Evolutionary conservation across 1,139 yeast genomes (phyloP), one percentile per base, ranked within the genome.

Genomic region (Kodamaea arcana): DNA sequence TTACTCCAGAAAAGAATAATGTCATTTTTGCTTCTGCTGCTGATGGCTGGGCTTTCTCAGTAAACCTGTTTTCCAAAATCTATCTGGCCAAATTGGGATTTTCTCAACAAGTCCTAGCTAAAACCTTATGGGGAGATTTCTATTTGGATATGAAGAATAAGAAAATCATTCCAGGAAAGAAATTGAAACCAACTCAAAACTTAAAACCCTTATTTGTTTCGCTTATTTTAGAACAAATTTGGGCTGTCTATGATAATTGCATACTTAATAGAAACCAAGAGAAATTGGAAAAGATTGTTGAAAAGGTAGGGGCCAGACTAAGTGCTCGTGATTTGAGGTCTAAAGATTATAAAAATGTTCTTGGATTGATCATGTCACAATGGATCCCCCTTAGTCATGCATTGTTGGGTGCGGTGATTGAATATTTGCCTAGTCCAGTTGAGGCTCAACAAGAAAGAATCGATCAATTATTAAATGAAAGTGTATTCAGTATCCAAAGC

Each of bases 21-120:
- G 97, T 94, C 5, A 80, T 94, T 1, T 92, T 94, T 64, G 90
- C 96, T 1, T 83, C 95, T 27, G 98, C 98, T 0, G 69, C 84
- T 16, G 98, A 92, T 59, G 97, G 97, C 4, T 94, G 98, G 98
- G 98, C 97, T 1, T 94, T 94, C 58, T 84, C 88, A 33, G 69
- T 94, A 26, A 78, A 85, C 39, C 95, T 94, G 41, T 84, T 92
- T 61, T 86, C 97, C 4, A 80, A 84, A 39, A 79, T 94, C 27
- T 87, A 87, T 53, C 94, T 83, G 61, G 77, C 79, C 26, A 88
- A 87, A 51, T 65, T 92, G 24, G 97, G 96, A 0, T 83, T 92
- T 47, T 84, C 87, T 43, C 80, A 88, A 41, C 75, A 77, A 23
- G 87, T 79, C 37, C 69, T 94, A 31, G 80, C 83, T 41, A 85